phyloP scores from a whole-genome alignment of 306 rosid genomes.

The Lathyrus oleraceus region DNA sequence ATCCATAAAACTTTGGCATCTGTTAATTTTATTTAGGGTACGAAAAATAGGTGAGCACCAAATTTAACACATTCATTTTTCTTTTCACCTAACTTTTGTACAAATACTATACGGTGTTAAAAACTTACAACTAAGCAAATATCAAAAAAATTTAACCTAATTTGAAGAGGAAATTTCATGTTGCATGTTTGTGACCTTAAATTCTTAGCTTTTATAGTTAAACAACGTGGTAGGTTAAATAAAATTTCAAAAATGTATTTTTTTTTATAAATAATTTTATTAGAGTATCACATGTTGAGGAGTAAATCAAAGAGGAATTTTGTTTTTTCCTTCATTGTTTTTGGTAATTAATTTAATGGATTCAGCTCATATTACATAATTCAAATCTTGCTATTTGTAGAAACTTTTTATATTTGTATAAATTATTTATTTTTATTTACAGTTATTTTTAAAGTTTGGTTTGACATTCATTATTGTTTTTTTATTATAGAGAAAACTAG shows the following conservation, averaged over 20 bases:
- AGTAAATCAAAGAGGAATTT: neutral
- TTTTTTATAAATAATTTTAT: neutral
- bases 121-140: neutral
- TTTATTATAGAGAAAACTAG: no score
- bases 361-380: no score
- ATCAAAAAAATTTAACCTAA: neutral
- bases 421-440: no score
- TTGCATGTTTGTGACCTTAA: slow-evolving; percentile 18
- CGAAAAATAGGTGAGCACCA: slow-evolving; percentile 19
- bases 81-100: slow-evolving; percentile 34
- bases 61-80: neutral
- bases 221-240: slow-evolving; percentile 17
- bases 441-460: no score
- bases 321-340: neutral
- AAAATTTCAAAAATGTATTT: neutral
- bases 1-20: slow-evolving; percentile 28
- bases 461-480: no score
- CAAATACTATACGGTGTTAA: neutral
- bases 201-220: slow-evolving; percentile 25
- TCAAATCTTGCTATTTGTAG: no score
- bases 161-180: slow-evolving; percentile 24
- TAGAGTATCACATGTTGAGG: neutral
- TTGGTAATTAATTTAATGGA: no score
- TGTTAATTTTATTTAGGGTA: slow-evolving; percentile 11
- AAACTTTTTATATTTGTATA: no score